Evolutionary conservation across 2,329 filamentous ascomycete species (phyloP).

Genomic region (Fusarium mangiferae): DNA sequence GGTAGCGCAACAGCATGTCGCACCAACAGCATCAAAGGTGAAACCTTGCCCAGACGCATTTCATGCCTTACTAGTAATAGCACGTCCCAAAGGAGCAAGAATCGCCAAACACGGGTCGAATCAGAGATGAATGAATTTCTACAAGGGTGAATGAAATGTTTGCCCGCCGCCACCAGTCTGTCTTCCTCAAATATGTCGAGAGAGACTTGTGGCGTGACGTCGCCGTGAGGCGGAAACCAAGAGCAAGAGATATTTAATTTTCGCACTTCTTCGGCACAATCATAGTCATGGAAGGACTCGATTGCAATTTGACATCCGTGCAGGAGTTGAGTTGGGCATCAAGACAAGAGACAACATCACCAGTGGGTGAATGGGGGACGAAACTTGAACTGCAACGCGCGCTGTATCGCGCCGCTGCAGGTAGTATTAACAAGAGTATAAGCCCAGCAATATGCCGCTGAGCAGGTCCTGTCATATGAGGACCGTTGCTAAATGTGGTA

Average conservation of each 20-base stretch:
- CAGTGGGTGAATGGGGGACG: conserved; percentile 8
- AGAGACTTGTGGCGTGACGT: conserved; percentile 39
- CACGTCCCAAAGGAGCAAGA: conserved; percentile 2
- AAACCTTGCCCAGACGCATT: conserved; percentile 26
- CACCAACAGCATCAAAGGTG: conserved; percentile 3
- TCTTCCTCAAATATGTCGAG: conserved; percentile 15
- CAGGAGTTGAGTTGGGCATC: conserved; percentile 56
- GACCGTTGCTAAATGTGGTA: conserved; percentile 34
- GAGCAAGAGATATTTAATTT: conserved; percentile 65
- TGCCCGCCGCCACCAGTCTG: conserved; percentile 44
- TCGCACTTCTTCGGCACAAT: conserved; percentile 99
- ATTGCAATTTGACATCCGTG: conserved; percentile 99
- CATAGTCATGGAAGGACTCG: conserved; percentile 82
- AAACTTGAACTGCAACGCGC: conserved; percentile 29
- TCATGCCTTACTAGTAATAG: conserved; percentile 7
- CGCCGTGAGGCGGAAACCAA: conserved; percentile 43
- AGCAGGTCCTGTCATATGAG: conserved; percentile 18
- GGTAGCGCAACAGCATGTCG: not conserved
- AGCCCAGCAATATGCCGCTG: conserved; percentile 20
- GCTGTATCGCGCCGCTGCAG: conserved; percentile 30
- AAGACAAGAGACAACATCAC: not conserved
- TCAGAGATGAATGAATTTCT: conserved; percentile 18
- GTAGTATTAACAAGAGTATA: conserved; percentile 44
- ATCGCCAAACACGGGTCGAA: not conserved
- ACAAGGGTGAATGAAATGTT: conserved; percentile 32